Evolutionary conservation across 805 yeast species (phyloP).

Genomic region (Lipomyces japonicus): DNA sequence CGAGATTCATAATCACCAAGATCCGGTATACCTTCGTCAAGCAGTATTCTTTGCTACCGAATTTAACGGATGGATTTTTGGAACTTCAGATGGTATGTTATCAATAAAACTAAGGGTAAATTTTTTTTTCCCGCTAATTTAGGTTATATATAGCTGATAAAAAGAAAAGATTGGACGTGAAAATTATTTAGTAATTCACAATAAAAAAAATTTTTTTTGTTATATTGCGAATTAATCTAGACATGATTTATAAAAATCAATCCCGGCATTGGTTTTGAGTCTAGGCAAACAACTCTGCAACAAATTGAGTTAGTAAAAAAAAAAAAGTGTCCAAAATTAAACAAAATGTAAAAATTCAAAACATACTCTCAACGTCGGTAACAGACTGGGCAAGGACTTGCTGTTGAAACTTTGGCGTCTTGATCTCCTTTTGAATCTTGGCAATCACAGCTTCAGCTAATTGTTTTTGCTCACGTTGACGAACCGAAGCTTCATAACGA

Average conservation of each 20-base stretch:
- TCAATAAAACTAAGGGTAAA: not conserved
- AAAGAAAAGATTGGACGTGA: not conserved
- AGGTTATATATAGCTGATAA: not conserved
- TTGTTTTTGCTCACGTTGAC: constrained; percentile 93
- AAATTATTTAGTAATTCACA: not conserved
- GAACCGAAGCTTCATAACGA: constrained; percentile 93
- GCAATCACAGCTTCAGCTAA: constrained; percentile 80
- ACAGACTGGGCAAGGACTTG: constrained; percentile 86
- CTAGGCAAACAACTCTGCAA: constrained; percentile 17
- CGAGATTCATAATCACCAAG: constrained; percentile 1
- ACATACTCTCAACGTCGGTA: constrained; percentile 84
- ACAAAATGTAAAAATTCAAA: constrained; percentile 40
- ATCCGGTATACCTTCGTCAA: constrained; percentile 7
- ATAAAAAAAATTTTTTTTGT: no score
- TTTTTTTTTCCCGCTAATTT: not conserved
- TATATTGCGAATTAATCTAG: no score
- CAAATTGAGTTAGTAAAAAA: not conserved
- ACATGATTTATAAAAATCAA: no score
- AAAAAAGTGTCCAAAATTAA: not conserved
- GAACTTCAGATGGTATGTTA: not conserved
- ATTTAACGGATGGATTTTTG: constrained; percentile 1
- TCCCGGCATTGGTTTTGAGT: not conserved
- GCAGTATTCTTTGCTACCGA: constrained; percentile 15
- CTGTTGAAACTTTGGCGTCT: constrained; percentile 89
- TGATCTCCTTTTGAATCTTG: constrained; percentile 80